These are phyloP conservation scores for Lactarius evosmus DNA, from an alignment of 768 basidiomycete genomes.

Conservation along the genomic window DNA sequence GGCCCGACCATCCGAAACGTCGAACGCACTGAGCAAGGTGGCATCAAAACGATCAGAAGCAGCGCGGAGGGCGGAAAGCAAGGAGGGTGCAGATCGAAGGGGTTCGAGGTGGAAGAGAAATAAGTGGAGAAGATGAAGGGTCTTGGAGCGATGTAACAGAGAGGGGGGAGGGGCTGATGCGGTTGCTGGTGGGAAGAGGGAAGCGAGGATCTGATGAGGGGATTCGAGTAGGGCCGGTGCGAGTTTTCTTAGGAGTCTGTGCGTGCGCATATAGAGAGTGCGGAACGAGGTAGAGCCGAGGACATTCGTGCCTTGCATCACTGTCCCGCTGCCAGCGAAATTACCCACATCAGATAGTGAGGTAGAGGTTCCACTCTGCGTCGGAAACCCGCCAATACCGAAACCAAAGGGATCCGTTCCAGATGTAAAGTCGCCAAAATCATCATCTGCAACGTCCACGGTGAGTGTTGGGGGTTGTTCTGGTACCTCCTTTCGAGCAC, in stretches of 20 bases:
- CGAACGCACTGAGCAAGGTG: conserved; percentile 81
- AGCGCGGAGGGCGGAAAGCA: conserved; percentile 63
- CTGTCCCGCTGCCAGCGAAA: conserved; percentile 41
- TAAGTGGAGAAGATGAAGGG: conserved; percentile 65
- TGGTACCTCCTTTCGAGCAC: conserved; percentile 38
- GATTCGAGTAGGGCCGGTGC: conserved; percentile 54
- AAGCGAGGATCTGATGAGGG: conserved; percentile 64
- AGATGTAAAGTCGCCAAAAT: conserved; percentile 85
- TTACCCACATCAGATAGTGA: conserved; percentile 47
- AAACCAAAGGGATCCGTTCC: conserved; percentile 23
- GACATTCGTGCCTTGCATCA: conserved; percentile 36
- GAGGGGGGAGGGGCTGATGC: conserved; percentile 40
- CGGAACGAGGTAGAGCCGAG: conserved; percentile 42
- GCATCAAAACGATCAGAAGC: conserved; percentile 90
- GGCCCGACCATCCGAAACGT: conserved; percentile 69
- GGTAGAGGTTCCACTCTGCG: conserved; percentile 25
- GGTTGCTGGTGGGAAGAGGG: conserved; percentile 41
- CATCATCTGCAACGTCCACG: conserved; percentile 67
- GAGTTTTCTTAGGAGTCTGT: conserved; percentile 59
- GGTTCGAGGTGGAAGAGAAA: conserved; percentile 82
- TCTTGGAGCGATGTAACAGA: conserved; percentile 37
- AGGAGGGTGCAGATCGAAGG: conserved; percentile 58
- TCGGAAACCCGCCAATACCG: background rate
- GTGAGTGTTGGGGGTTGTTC: conserved; percentile 58
- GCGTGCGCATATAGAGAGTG: conserved; percentile 63